Conservation (phyloP, 192 early-diverging fungal species). For the Backusella liffmaniae region DNA sequence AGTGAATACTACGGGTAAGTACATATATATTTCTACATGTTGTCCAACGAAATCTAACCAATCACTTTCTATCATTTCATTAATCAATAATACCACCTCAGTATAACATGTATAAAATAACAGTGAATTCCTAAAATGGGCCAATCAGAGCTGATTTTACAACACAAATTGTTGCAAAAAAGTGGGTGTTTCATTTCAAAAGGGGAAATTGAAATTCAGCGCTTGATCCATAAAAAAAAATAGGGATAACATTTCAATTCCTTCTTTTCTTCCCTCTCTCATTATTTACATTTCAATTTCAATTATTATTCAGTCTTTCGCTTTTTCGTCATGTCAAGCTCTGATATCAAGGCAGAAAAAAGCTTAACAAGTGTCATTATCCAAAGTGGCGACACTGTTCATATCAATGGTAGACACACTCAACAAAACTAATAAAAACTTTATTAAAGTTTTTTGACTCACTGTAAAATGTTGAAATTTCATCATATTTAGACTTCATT, state of each 20-base stretch:
- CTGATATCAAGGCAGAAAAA: not conserved
- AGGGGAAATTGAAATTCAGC: not conserved
- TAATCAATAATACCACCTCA: too few species aligned
- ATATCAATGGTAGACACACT: conserved; percentile 26
- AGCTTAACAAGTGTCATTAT: not conserved
- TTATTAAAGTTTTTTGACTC: not conserved
- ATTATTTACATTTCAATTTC: conserved; percentile 5
- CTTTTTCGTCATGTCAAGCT: not conserved
- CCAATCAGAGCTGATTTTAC: too few species aligned
- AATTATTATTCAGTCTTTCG: not conserved
- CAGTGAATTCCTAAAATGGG: too few species aligned
- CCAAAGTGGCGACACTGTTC: conserved; percentile 11
- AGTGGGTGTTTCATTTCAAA: not conserved
- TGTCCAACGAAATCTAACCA: too few species aligned
- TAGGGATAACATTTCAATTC: not conserved
- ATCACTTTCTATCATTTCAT: too few species aligned
- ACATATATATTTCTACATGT: too few species aligned
- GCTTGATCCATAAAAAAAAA: not conserved
- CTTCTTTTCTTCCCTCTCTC: not conserved
- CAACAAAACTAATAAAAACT: not conserved
- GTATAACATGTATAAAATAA: too few species aligned
- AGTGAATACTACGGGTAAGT: too few species aligned
- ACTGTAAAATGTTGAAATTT: not conserved
- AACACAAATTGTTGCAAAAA: not conserved
- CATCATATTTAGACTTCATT: conserved; percentile 63